Percentiles rank a stretch among this genome's conserved stretches.
These are phyloP conservation scores for Lipomyces yamanashiensis DNA, from an alignment of 805 yeast species.

Conservation along the genomic window DNA sequence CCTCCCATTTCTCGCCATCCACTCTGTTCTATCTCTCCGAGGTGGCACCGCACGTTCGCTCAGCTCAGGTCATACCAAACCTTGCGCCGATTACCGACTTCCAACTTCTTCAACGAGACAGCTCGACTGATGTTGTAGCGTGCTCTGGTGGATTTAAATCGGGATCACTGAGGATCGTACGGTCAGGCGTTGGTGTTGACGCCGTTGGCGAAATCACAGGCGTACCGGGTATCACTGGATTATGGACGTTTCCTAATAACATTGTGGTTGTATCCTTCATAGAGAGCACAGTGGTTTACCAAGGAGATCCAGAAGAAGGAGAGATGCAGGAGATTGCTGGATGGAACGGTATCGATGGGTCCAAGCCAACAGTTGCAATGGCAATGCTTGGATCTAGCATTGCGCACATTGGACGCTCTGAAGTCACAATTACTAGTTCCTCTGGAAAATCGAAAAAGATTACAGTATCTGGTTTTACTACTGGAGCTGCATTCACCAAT, in stretches of 20 bases:
- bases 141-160: slow-evolving; percentile 39
- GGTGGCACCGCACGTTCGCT: slow-evolving; percentile 26
- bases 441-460: background rate
- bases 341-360: slow-evolving; percentile 21
- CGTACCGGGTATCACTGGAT: slow-evolving; percentile 26
- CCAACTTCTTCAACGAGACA: slow-evolving; percentile 24
- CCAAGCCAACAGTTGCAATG: slow-evolving; percentile 26
- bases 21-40: slow-evolving; percentile 26
- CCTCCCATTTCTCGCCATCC: slow-evolving; percentile 38
- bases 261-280: slow-evolving; percentile 31
- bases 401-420: slow-evolving; percentile 12
- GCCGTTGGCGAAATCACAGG: slow-evolving; percentile 22
- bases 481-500: slow-evolving; percentile 22
- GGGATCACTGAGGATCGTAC: slow-evolving; percentile 33
- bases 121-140: slow-evolving; percentile 28
- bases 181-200: slow-evolving; percentile 35
- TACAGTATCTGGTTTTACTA: slow-evolving; percentile 1
- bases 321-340: slow-evolving; percentile 13
- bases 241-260: slow-evolving; percentile 28
- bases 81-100: slow-evolving; percentile 39
- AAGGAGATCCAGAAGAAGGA: slow-evolving; percentile 19
- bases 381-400: slow-evolving; percentile 1
- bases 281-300: slow-evolving; percentile 27
- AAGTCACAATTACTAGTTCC: slow-evolving; percentile 2
- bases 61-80: slow-evolving; percentile 31